A percentile compares a stretch with the other conserved stretches of the same genome.
phyloP scores from a whole-genome alignment of 129 eudicot genomes.

The carrot (Daucus carota) region DH1_v3.0 NC_030389.2:26331001-26331500 shows the following conservation, averaged over 20 bases:
- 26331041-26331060: background rate
- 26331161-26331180: background rate
- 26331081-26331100: background rate
- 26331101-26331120: background rate
- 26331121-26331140: background rate
- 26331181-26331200: background rate
- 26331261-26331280: conserved; percentile 75
- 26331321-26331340: conserved; percentile 77
- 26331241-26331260: conserved; percentile 97
- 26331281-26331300: conserved; percentile 94
- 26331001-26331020: background rate
- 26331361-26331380: conserved; percentile 82
- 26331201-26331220: background rate
- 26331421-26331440: conserved; percentile 63
- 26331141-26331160: too few species aligned
- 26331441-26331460: conserved; percentile 72
- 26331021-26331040: background rate
- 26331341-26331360: conserved; percentile 56
- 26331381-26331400: conserved; percentile 51
- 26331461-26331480: conserved; percentile 77
- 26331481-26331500: conserved; percentile 83
- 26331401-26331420: conserved; percentile 69
- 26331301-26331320: conserved; percentile 39
- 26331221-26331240: conserved; percentile 51
- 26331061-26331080: background rate